Base-by-base conservation (phyloP, 805 yeast genomes). In the Saturnispora galanensis region DNA sequence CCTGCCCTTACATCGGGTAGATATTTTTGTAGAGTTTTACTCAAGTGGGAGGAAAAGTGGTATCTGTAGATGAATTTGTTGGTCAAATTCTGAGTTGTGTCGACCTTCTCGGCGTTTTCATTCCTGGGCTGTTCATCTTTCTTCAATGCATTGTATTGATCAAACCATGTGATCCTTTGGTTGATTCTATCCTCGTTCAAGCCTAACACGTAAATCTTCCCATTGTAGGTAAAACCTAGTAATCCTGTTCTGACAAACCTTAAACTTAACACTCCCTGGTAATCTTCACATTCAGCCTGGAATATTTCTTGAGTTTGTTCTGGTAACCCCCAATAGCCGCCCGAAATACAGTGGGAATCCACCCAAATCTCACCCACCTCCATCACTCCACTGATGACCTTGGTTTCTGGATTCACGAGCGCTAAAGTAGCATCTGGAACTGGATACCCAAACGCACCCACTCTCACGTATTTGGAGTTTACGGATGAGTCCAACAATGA, bases 361-460 rank as follows among this genome's bases (percentile, higher is more conserved):
- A 93, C 84, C 97, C 97, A 93, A 31, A 93, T 81, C 61, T 93
- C 99, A 26, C 98, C 98, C 12, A 93, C 85, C 50, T 83, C 86
- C 56, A 84, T 76, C 39, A 74, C 81, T 2, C 79, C 77, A 4
- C 86, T 84, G 13, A 93, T 65, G 2, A 80, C 68, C 32, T 81
- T 74, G 47, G 90, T 86, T 48, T 93, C 97, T 0, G 97, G 97
- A 58, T 94, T 88, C 0, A 93, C 97, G 28, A 93, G 77, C 0
- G 97, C 97, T 30, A 90, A 60, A 0, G 95, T 85, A 0, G 97
- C 90, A 65, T 90, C 96, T 0, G 97, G 96, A 2, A 93, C 62
- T 1, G 98, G 97, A 56, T 73, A 87, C 0, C 98, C 98, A 69
- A 90, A 93, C 0, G 96, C 83, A 13, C 94, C 95, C 0, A 93